Percentiles rank a stretch among this genome's conserved stretches.
Conservation (phyloP, 345 rosid species). For the Eucalyptus marginata region DNA sequence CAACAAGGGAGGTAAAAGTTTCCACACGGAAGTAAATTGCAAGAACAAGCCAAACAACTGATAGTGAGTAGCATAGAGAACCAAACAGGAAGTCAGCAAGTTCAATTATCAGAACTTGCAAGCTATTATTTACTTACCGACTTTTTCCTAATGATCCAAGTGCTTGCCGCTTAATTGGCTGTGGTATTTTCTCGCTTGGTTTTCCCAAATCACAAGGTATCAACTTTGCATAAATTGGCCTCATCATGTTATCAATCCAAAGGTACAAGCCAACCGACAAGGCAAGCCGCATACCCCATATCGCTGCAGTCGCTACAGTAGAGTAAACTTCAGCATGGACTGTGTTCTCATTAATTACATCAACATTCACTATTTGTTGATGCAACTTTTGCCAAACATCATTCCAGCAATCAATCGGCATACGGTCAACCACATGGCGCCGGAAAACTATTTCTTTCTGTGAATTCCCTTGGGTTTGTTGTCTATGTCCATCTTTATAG, state of each 20-base stretch:
- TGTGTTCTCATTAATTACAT: constrained; percentile 64
- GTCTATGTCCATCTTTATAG: constrained; percentile 48
- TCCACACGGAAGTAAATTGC: background rate
- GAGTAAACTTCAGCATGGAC: constrained; percentile 79
- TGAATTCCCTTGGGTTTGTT: constrained; percentile 20
- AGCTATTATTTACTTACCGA: constrained; percentile 38
- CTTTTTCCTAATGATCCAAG: constrained; percentile 94
- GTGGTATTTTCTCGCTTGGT: constrained; percentile 30
- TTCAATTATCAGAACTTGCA: background rate
- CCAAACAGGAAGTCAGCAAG: background rate
- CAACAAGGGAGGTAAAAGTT: background rate
- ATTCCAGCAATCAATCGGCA: constrained; percentile 97
- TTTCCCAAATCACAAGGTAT: constrained; percentile 92
- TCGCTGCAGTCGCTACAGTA: constrained; percentile 71
- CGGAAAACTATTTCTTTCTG: constrained; percentile 57
- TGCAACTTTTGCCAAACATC: constrained; percentile 93
- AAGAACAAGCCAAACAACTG: background rate
- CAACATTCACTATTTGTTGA: constrained; percentile 78
- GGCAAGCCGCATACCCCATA: constrained; percentile 93
- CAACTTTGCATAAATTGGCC: constrained; percentile 84
- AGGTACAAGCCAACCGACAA: constrained; percentile 57
- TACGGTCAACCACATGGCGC: constrained; percentile 79
- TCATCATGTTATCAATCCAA: constrained; percentile 70
- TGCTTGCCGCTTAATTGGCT: constrained; percentile 63
- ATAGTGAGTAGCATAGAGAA: background rate